Conservation (phyloP, 352 stramenopile genomes). For the Phytophthora uliginosa region DNA sequence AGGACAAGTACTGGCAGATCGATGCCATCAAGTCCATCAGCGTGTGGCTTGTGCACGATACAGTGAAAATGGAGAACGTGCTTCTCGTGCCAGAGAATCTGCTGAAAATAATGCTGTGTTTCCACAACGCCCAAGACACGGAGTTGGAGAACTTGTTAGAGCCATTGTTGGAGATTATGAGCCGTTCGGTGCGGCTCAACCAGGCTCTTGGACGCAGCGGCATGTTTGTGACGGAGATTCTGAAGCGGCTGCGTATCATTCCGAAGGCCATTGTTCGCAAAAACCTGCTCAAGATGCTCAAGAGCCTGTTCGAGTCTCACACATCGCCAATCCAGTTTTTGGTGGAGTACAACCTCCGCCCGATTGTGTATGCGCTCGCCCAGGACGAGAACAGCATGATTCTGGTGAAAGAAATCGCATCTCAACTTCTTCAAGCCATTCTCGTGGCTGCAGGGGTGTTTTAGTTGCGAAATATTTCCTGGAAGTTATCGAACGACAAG, state of each 20-base stretch:
- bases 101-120: constrained; percentile 78
- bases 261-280: constrained; percentile 93
- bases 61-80: constrained; percentile 86
- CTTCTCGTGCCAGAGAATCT: constrained; percentile 73
- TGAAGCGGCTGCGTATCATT: constrained; percentile 79
- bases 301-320: constrained; percentile 91
- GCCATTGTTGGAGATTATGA: constrained; percentile 84
- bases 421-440: constrained; percentile 86
- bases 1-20: constrained; percentile 93
- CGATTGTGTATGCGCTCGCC: constrained; percentile 78
- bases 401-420: constrained; percentile 91
- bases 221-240: constrained; percentile 89
- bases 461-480: constrained; percentile 17
- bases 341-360: constrained; percentile 91
- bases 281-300: constrained; percentile 94
- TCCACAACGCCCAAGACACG: constrained; percentile 71
- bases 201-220: constrained; percentile 87
- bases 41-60: constrained; percentile 88
- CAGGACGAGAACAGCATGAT: constrained; percentile 93
- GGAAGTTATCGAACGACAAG: constrained; percentile 11
- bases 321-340: constrained; percentile 88
- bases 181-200: constrained; percentile 79
- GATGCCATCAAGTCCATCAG: constrained; percentile 92
- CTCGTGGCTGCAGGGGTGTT: constrained; percentile 77
- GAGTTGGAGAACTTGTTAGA: constrained; percentile 87